Evolutionary conservation across 1,139 yeast species (phyloP).

Genomic region (Pichia sorboxylosa): DNA sequence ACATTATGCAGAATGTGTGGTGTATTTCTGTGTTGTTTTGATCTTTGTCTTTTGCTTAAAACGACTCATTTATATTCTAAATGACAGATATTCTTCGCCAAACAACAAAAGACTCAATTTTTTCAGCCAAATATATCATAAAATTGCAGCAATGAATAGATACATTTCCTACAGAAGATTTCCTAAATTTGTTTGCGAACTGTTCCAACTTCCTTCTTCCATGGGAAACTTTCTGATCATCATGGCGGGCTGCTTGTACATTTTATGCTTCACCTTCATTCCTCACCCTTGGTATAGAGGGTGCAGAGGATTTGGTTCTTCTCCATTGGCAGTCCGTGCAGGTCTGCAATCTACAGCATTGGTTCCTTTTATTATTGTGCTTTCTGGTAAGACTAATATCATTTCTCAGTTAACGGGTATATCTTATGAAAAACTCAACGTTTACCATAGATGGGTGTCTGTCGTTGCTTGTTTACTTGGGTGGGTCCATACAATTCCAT

Average conservation of each 20-base stretch:
- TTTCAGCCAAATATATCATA: conserved; percentile 15
- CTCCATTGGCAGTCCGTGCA: conserved; percentile 50
- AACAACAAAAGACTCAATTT: conserved; percentile 7
- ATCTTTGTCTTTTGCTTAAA: conserved; percentile 32
- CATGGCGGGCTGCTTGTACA: conserved; percentile 31
- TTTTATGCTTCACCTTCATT: conserved; percentile 32
- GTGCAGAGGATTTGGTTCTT: conserved; percentile 49
- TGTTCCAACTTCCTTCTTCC: conserved; percentile 41
- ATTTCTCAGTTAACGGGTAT: conserved; percentile 42
- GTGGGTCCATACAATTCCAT: conserved; percentile 45
- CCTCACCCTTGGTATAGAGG: conserved; percentile 49
- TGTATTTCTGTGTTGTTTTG: conserved; percentile 32
- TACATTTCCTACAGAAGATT: conserved; percentile 38
- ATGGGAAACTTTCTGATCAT: conserved; percentile 36
- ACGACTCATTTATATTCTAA: conserved; percentile 31
- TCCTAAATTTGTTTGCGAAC: conserved; percentile 27
- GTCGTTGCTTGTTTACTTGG: conserved; percentile 34
- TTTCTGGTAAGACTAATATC: conserved; percentile 44
- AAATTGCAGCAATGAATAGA: conserved; percentile 30
- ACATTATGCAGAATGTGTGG: conserved; percentile 34
- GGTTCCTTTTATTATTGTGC: conserved; percentile 38
- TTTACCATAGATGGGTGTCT: conserved; percentile 38
- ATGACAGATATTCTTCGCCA: conserved; percentile 19
- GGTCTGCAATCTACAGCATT: conserved; percentile 44
- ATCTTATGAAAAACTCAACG: conserved; percentile 44